Percentiles rank a stretch among this genome's conserved stretches.
Evolutionary conservation across 257 asterid species (phyloP).

Genomic region (Cordia subcordata): DNA sequence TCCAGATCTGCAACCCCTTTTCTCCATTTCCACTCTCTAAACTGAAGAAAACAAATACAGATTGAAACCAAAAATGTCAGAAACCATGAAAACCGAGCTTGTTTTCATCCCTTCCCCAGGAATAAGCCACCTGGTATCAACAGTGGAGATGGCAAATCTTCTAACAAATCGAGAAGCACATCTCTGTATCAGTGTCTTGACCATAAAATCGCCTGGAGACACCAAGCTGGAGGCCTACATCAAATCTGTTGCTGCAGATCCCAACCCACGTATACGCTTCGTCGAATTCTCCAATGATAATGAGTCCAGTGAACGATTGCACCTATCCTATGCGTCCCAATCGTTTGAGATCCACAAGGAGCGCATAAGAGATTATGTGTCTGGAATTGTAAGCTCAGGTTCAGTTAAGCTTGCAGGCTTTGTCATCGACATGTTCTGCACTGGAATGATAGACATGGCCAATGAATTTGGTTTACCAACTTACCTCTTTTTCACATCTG

Average conservation of each 20-base stretch:
- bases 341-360: slow-evolving; percentile 17
- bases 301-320: not conserved
- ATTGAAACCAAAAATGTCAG: not conserved
- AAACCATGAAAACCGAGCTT: slow-evolving; percentile 17
- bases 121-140: slow-evolving; percentile 24
- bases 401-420: too few species aligned
- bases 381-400: too few species aligned
- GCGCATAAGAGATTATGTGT: too few species aligned
- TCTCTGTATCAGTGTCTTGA: slow-evolving; percentile 14
- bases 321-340: not conserved
- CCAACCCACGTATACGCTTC: slow-evolving; percentile 3
- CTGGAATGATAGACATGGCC: slow-evolving; percentile 14
- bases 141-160: slow-evolving; percentile 17
- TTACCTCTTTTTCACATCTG: slow-evolving; percentile 17
- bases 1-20: not conserved
- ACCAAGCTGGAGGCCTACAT: slow-evolving; percentile 7
- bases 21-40: not conserved
- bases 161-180: slow-evolving; percentile 5
- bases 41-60: not conserved
- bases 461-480: slow-evolving; percentile 6
- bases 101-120: slow-evolving; percentile 27
- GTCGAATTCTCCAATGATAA: not conserved
- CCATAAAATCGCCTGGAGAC: slow-evolving; percentile 18
- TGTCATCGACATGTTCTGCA: too few species aligned
- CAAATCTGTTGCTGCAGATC: slow-evolving; percentile 4